Evolutionary conservation across 345 rosid genomes (phyloP), one percentile per base, ranked within the genome.

Genomic region (Heritiera fomes): DNA sequence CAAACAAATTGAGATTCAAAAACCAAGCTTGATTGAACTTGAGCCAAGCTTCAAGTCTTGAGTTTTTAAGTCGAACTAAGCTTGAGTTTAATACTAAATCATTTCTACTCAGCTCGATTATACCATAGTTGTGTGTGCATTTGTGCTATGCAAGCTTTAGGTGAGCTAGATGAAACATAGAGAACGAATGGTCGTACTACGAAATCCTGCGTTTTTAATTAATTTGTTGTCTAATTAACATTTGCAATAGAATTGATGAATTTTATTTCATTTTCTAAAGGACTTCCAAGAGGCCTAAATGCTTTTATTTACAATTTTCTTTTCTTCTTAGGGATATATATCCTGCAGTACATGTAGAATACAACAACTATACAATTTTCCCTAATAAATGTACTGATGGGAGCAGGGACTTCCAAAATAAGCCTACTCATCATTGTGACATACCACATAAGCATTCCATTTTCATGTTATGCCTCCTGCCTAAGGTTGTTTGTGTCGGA

Each of bases 401-500:
- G 47, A 17, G 45, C 55, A 30, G 58, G 71, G 45, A 17, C 18
- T 61, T 62, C 59, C 28, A 15, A 75, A 41, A 61, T 46, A 73
- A 9, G 49, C 18, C 47, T 1, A 28, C 59, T 63, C 68, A 32
- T 32, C 18, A 28, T 49, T 50, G 59, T 30, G 43, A 5, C 32
- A 49, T 28, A 7, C 20, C 74, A 28, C 8, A 12, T 28, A 7
- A 7, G 60, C 52, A 58, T 11, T 41, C 43, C 50, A 18, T 14
- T 77, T 50, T 38, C 20, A 15, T 49, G 73, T 72, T 83, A 80
- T 34, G 79, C 79, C 40, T 86, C 85, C 9, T 20, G 76, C 5
- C 34, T 59, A 8, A 49, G 50, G 67, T 71, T 85, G 64, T 73
- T 80, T 64, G n/a, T 17, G 78, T 86, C 90, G 49, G 89, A 77